A percentile compares a stretch with the other conserved stretches of the same genome.
These are phyloP conservation scores for Silybum marianum DNA, from an alignment of 129 eudicot species.

Conservation along the genomic window DNA sequence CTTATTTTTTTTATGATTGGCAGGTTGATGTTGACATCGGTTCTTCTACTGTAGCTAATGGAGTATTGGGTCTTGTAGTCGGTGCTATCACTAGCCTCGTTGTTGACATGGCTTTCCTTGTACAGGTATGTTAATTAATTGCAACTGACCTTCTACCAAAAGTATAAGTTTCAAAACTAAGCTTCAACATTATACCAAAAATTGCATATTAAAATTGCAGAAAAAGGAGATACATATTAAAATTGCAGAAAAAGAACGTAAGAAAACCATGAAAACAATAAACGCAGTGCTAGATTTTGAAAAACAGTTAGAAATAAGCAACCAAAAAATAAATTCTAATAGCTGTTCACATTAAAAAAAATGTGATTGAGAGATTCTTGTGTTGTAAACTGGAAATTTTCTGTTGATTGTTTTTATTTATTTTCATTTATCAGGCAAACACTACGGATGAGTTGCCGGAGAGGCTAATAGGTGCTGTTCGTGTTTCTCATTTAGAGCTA, in stretches of 20 bases:
- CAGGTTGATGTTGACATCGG: constrained; percentile 97
- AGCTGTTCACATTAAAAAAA: neutral
- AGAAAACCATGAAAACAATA: too few species aligned
- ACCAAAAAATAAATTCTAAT: neutral
- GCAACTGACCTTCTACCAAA: neutral
- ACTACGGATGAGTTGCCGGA: constrained; percentile 93
- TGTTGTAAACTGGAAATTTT: neutral
- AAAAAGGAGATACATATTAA: too few species aligned
- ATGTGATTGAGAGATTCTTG: neutral
- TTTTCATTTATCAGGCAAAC: constrained; percentile 61
- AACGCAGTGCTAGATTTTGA: too few species aligned
- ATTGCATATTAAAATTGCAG: too few species aligned
- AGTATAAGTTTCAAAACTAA: neutral
- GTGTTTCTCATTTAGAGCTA: constrained; percentile 89
- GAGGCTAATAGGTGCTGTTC: constrained; percentile 84
- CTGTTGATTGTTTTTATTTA: neutral
- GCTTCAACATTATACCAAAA: neutral
- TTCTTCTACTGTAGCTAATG: constrained; percentile 97
- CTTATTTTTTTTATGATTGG: constrained; percentile 2
- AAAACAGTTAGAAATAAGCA: too few species aligned
- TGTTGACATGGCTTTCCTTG: constrained; percentile 98
- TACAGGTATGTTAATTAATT: constrained; percentile 60
- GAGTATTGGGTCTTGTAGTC: constrained; percentile 96
- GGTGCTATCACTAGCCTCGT: constrained; percentile 93
- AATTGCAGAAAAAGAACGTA: too few species aligned